Evolutionary conservation across 805 yeast species (phyloP).

Genomic region (Kodamaea nitidulidarum): DNA sequence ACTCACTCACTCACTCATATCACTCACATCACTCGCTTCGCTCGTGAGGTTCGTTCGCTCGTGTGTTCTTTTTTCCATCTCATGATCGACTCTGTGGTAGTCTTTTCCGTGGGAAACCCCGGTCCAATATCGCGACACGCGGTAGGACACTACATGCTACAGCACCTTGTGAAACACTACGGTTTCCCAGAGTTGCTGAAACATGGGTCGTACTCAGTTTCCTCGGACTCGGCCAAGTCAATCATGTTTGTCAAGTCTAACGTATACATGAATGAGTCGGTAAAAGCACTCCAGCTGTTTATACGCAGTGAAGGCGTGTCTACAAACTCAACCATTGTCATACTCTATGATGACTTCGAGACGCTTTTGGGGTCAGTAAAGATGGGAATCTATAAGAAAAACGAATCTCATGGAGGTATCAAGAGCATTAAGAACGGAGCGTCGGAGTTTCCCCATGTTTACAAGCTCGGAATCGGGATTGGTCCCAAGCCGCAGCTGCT

Average conservation of each 20-base stretch:
- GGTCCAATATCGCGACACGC: constrained; percentile 39
- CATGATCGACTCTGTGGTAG: constrained; percentile 13
- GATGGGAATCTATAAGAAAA: constrained; percentile 28
- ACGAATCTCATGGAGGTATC: constrained; percentile 40
- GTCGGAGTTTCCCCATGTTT: constrained; percentile 11
- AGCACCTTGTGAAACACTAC: constrained; percentile 21
- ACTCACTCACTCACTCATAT: no score
- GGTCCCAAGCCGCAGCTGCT: constrained; percentile 42
- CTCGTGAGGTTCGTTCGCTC: no score
- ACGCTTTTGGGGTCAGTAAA: constrained; percentile 26
- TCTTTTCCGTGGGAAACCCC: constrained; percentile 39
- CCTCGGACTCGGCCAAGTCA: constrained; percentile 15
- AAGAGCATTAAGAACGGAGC: constrained; percentile 20
- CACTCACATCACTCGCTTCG: neutral
- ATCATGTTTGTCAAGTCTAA: constrained; percentile 34
- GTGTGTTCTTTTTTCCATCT: neutral
- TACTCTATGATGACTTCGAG: constrained; percentile 40
- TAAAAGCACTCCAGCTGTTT: constrained; percentile 24
- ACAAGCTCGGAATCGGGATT: constrained; percentile 35
- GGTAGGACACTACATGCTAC: constrained; percentile 34
- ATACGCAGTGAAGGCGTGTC: constrained; percentile 17
- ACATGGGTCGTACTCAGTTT: constrained; percentile 26
- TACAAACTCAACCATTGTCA: constrained; percentile 14
- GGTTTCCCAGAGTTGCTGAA: constrained; percentile 28
- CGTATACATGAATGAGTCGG: constrained; percentile 39